Conservation (phyloP, 345 rosid genomes). For the Citrus maxima region DNA sequence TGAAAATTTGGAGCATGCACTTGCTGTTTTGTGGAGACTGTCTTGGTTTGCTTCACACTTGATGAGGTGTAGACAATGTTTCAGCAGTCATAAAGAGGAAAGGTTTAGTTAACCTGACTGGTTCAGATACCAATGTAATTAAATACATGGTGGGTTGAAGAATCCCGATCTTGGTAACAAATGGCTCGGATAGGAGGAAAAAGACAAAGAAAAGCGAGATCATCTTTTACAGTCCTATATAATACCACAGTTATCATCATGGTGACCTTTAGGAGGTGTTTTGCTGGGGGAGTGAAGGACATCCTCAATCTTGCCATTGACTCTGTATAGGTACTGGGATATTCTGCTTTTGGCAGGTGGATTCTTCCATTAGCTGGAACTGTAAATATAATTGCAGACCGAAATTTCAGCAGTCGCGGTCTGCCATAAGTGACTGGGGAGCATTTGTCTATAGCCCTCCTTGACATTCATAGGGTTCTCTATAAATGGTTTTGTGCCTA, state of each 20-base stretch:
- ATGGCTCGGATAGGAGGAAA: slow-evolving; percentile 19
- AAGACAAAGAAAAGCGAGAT: neutral
- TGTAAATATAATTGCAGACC: slow-evolving; percentile 37
- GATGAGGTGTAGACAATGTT: slow-evolving; percentile 29
- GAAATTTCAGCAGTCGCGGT: slow-evolving; percentile 1
- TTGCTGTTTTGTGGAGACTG: slow-evolving; percentile 32
- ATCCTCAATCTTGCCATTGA: slow-evolving; percentile 32
- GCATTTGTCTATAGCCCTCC: slow-evolving; percentile 22
- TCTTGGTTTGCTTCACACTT: slow-evolving; percentile 27
- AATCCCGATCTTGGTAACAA: slow-evolving; percentile 23
- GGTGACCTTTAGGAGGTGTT: slow-evolving; percentile 22
- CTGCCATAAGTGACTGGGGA: slow-evolving; percentile 19
- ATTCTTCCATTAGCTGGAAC: slow-evolving; percentile 26
- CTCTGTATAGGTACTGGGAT: slow-evolving; percentile 14
- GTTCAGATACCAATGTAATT: slow-evolving; percentile 33
- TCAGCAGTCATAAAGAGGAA: slow-evolving; percentile 29
- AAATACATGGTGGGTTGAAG: slow-evolving; percentile 36
- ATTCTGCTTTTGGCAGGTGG: slow-evolving; percentile 22
- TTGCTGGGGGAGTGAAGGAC: slow-evolving; percentile 18
- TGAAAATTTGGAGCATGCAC: slow-evolving; percentile 38
- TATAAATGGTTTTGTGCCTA: slow-evolving; percentile 12
- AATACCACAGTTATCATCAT: slow-evolving; percentile 26
- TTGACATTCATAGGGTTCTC: slow-evolving; percentile 13
- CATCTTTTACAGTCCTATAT: slow-evolving; percentile 9
- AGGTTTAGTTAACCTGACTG: slow-evolving; percentile 21